Evolutionary conservation across 1,284 basidiomycete genomes (phyloP).

Genomic region (Mycena sp.): DNA sequence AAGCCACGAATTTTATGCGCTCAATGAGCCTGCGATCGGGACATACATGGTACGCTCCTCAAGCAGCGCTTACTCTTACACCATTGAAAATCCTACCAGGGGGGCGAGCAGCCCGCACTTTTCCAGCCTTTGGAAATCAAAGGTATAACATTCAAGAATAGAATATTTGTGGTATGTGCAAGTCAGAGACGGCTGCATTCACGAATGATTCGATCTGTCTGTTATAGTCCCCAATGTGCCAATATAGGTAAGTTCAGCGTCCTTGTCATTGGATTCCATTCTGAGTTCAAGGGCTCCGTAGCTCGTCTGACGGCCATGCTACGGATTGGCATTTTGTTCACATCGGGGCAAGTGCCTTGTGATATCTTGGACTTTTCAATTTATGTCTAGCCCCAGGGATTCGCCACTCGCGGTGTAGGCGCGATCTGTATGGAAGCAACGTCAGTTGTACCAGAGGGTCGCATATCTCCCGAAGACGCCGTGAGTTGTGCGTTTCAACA

Average conservation of each 20-base stretch:
- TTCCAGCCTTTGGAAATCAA: constrained; percentile 77
- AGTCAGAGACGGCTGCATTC: too few species aligned
- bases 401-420: constrained; percentile 68
- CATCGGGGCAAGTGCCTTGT: constrained; percentile 57
- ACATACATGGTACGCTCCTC: constrained; percentile 36
- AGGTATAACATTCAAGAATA: constrained; percentile 76
- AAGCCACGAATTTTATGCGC: constrained; percentile 64
- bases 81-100: constrained; percentile 42
- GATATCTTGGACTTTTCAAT: not conserved
- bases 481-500: constrained; percentile 37
- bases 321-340: constrained; percentile 87
- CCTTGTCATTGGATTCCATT: not conserved
- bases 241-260: constrained; percentile 56
- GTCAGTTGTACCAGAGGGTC: constrained; percentile 79
- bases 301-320: constrained; percentile 62
- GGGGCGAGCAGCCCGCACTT: constrained; percentile 60
- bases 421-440: constrained; percentile 77
- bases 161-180: constrained; percentile 68
- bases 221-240: constrained; percentile 77
- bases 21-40: constrained; percentile 72
- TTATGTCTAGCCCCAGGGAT: constrained; percentile 49
- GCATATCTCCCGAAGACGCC: constrained; percentile 75
- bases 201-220: not conserved
- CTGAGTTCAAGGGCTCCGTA: not conserved
- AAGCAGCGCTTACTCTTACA: not conserved